Conservation (phyloP, 148 eudicot genomes). For the Chenopodium berlandieri region DNA sequence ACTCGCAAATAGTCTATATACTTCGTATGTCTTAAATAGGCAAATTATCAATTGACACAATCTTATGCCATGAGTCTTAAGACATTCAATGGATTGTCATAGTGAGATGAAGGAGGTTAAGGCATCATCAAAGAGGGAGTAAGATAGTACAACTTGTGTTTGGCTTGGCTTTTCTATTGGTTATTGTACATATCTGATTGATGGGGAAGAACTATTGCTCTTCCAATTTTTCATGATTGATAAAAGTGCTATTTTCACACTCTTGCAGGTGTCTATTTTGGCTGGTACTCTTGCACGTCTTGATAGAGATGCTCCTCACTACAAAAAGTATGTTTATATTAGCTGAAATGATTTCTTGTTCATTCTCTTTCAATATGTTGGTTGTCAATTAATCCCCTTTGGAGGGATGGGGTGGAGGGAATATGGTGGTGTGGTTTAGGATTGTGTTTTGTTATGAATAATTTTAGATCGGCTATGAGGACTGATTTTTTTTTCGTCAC, state of each 20-base stretch:
- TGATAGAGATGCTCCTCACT: conserved; percentile 98
- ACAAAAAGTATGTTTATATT: conserved; percentile 68
- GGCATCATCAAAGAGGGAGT: background rate
- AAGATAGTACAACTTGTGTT: background rate
- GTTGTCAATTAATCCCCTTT: background rate
- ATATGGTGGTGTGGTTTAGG: background rate
- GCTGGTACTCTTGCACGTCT: conserved; percentile 98
- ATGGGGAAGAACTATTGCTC: background rate
- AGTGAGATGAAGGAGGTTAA: background rate
- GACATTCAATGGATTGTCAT: background rate
- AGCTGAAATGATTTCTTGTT: background rate
- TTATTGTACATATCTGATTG: background rate
- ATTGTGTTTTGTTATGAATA: background rate
- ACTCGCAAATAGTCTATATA: background rate
- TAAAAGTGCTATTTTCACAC: background rate
- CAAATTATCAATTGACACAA: no score
- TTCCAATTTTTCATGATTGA: background rate
- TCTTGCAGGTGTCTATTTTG: conserved; percentile 87
- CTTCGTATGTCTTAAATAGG: background rate
- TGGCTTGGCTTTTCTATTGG: background rate
- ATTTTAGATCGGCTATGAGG: background rate
- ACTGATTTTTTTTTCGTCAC: background rate
- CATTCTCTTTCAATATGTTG: background rate
- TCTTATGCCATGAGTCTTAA: no score
- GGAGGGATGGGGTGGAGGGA: background rate